Conservation (phyloP, 331 rosid genomes). For the Arachis monticola region DNA sequence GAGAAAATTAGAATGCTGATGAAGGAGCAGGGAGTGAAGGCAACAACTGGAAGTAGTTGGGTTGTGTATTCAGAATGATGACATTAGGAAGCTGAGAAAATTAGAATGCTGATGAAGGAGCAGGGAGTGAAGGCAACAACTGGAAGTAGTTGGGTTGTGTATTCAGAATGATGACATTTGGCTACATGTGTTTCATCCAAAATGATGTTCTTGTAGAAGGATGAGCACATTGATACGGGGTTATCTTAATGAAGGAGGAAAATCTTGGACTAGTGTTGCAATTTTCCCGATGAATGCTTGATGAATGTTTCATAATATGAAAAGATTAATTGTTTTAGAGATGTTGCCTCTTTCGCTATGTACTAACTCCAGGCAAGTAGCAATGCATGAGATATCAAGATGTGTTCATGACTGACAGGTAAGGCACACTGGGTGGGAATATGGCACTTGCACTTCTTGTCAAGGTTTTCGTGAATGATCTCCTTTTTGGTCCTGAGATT, state of each 20-base stretch:
- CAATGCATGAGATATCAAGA: constrained; percentile 5
- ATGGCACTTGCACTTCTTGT: neutral
- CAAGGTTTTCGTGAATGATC: neutral
- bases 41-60: constrained; percentile 67
- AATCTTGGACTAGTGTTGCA: neutral
- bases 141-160: constrained; percentile 74
- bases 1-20: constrained; percentile 55
- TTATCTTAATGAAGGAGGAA: neutral
- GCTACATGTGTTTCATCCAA: neutral
- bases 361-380: neutral
- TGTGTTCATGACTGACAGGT: constrained; percentile 9
- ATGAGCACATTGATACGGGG: neutral
- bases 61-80: constrained; percentile 48
- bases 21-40: constrained; percentile 62
- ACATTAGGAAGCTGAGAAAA: constrained; percentile 61
- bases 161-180: constrained; percentile 44
- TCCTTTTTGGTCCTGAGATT: neutral
- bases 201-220: constrained; percentile 1
- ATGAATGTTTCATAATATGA: neutral
- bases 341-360: neutral
- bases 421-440: neutral
- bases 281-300: neutral
- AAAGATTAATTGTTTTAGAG: constrained; percentile 9
- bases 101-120: constrained; percentile 61
- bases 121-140: constrained; percentile 54